phyloP scores from a whole-genome alignment of 495 filamentous ascomycete species.

The Aspergillus biplanus region DNA sequence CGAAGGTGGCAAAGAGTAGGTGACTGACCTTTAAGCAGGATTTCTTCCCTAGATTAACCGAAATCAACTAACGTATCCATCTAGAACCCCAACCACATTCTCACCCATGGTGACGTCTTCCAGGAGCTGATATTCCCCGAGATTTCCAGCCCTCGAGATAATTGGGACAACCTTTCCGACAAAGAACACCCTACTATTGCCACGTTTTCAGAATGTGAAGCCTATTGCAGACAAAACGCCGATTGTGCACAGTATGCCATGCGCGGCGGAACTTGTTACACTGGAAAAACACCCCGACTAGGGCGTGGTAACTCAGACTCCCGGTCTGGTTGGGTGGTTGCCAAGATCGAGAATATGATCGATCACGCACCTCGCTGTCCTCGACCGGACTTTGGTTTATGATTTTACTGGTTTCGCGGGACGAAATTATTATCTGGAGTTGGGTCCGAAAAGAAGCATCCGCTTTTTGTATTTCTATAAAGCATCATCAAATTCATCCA shows the following conservation, averaged over 20 bases:
- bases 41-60: neutral
- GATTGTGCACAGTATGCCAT: constrained; percentile 44
- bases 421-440: constrained; percentile 17
- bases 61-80: constrained; percentile 2
- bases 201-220: constrained; percentile 41
- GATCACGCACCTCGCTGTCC: constrained; percentile 37
- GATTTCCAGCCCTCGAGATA: constrained; percentile 34
- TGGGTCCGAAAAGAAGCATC: neutral
- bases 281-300: constrained; percentile 36
- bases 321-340: constrained; percentile 43
- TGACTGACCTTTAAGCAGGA: neutral
- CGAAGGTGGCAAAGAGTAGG: constrained; percentile 41
- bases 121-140: constrained; percentile 46
- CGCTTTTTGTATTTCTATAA: constrained; percentile 18
- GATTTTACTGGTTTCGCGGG: constrained; percentile 22
- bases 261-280: constrained; percentile 40
- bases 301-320: constrained; percentile 31
- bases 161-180: constrained; percentile 51
- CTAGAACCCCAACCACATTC: constrained; percentile 39
- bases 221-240: constrained; percentile 32
- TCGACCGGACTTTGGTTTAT: constrained; percentile 38
- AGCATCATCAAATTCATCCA: constrained; percentile 10
- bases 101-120: constrained; percentile 50
- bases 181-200: constrained; percentile 38
- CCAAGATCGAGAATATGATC: constrained; percentile 38